These are phyloP conservation scores for Mortierella claussenii DNA, from an alignment of 192 early-diverging fungal species.

Conservation along the genomic window DNA sequence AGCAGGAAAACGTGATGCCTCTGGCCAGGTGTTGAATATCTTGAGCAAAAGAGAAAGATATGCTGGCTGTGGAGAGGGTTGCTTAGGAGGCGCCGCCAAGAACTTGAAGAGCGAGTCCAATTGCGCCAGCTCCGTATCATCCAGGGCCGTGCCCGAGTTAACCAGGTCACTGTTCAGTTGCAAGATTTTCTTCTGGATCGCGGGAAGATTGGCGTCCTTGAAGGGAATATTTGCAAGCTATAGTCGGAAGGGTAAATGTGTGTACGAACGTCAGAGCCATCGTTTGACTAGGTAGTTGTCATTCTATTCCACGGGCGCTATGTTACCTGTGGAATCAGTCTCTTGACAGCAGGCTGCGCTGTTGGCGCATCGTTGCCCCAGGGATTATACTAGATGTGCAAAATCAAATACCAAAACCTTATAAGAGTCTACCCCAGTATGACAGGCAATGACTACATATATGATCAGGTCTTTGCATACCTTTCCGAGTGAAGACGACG, in stretches of 20 bases:
- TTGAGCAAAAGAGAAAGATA: conserved; percentile 60
- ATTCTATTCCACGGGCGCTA: neutral
- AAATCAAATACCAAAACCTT: too few species aligned
- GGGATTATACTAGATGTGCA: conserved; percentile 31
- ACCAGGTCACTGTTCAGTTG: conserved; percentile 73
- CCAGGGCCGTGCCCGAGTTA: conserved; percentile 11
- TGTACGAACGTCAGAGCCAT: too few species aligned
- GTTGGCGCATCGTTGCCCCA: conserved; percentile 40
- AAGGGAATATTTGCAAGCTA: conserved; percentile 71
- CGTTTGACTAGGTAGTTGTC: too few species aligned
- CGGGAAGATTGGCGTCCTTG: conserved; percentile 72
- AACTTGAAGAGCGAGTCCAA: conserved; percentile 56
- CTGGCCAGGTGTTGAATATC: conserved; percentile 76
- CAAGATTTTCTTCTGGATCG: conserved; percentile 79
- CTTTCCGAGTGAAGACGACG: conserved; percentile 8
- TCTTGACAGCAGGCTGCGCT: conserved; percentile 11
- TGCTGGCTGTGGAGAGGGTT: conserved; percentile 13
- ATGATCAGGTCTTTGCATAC: neutral
- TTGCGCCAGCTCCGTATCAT: conserved; percentile 19
- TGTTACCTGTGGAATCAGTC: conserved; percentile 34
- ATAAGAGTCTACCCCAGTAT: too few species aligned
- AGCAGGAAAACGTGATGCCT: conserved; percentile 54
- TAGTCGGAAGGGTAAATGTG: too few species aligned
- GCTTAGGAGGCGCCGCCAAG: conserved; percentile 40
- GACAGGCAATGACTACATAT: neutral